Percentiles rank a stretch among this genome's conserved stretches.
phyloP scores from a whole-genome alignment of 2,329 filamentous ascomycete genomes.

The Aspergillus sp. region DNA sequence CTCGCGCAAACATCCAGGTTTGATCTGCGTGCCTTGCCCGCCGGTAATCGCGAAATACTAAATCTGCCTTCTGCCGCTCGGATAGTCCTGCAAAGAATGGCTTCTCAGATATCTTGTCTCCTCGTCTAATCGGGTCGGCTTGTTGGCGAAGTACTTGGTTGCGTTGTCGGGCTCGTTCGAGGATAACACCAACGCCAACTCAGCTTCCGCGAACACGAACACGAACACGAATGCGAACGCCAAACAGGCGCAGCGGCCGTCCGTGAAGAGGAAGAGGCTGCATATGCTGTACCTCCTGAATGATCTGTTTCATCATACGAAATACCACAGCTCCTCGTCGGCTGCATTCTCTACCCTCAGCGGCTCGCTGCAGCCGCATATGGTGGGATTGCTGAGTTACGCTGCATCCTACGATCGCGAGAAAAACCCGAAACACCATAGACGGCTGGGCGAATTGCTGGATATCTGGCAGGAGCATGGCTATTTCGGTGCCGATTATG shows the following conservation, averaged over 20 bases:
- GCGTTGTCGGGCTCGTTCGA: constrained; percentile 64
- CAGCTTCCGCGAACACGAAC: constrained; percentile 6
- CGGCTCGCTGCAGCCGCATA: constrained; percentile 56
- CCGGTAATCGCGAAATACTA: constrained; percentile 33
- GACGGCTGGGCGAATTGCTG: constrained; percentile 65
- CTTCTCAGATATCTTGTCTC: constrained; percentile 69
- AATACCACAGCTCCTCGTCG: constrained; percentile 47
- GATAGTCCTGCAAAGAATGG: constrained; percentile 85
- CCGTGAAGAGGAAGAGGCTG: constrained; percentile 66
- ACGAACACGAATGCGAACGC: constrained; percentile 19
- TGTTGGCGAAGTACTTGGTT: constrained; percentile 73
- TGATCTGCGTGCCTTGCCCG: constrained; percentile 47
- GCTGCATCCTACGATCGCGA: constrained; percentile 55
- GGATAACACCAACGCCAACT: constrained; percentile 17
- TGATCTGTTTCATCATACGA: constrained; percentile 72
- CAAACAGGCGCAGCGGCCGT: constrained; percentile 37
- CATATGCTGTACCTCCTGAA: constrained; percentile 77
- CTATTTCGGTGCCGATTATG: constrained; percentile 58
- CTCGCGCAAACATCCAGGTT: constrained; percentile 84
- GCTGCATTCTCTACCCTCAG: constrained; percentile 53
- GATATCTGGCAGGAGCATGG: constrained; percentile 67
- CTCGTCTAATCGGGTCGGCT: constrained; percentile 64
- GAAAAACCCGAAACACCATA: constrained; percentile 64
- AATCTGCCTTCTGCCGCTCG: constrained; percentile 24
- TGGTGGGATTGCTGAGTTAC: constrained; percentile 62